phyloP scores from a whole-genome alignment of 1,284 basidiomycete species.

The Taiwanofungus camphoratus region DNA sequence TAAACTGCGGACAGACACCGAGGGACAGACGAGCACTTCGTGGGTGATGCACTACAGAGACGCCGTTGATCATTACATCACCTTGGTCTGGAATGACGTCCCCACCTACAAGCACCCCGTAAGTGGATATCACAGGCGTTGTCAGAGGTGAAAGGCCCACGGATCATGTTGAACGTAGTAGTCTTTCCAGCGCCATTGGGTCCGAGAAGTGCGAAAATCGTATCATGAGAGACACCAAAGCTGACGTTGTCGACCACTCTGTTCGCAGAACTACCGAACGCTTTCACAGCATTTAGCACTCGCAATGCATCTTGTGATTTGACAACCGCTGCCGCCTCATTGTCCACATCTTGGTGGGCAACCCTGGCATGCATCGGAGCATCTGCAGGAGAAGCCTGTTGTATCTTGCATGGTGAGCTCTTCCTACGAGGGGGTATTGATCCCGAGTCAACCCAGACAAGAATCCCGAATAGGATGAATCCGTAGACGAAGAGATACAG shows the following conservation, averaged over 20 bases:
- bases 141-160: constrained; percentile 33
- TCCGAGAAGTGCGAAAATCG: constrained; percentile 70
- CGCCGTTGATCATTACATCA: constrained; percentile 59
- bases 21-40: constrained; percentile 58
- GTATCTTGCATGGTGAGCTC: constrained; percentile 8
- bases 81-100: constrained; percentile 57
- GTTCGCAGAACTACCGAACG: constrained; percentile 41
- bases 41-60: constrained; percentile 57
- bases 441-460: constrained; percentile 61
- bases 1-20: constrained; percentile 80
- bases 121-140: background rate
- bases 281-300: constrained; percentile 63
- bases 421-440: constrained; percentile 34
- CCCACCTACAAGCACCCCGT: constrained; percentile 38
- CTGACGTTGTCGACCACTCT: constrained; percentile 71
- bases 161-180: constrained; percentile 72
- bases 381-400: background rate
- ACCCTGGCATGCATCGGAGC: constrained; percentile 6
- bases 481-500: constrained; percentile 61
- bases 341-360: constrained; percentile 39
- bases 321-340: constrained; percentile 46
- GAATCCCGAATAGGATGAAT: constrained; percentile 45
- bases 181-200: constrained; percentile 83
- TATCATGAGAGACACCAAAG: constrained; percentile 59
- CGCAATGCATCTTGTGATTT: constrained; percentile 52